Evolutionary conservation across 2,329 filamentous ascomycete genomes (phyloP).

Genomic region (Elsinoe fawcettii): DNA sequence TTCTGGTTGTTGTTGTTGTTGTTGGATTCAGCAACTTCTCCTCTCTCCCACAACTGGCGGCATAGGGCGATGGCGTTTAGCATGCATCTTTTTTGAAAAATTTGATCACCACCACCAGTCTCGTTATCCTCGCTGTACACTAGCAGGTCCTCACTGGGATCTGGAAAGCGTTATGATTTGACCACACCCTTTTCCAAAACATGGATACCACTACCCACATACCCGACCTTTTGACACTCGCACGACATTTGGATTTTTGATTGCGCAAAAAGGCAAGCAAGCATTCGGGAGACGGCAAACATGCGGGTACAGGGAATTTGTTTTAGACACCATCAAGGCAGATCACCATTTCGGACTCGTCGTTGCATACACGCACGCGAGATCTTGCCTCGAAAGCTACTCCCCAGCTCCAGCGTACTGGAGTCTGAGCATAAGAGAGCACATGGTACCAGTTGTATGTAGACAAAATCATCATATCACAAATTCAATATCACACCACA

Average conservation of each 20-base stretch:
- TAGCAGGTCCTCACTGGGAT: not conserved
- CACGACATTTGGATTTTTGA: not conserved
- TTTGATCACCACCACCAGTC: slow-evolving; percentile 6
- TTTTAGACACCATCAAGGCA: not conserved
- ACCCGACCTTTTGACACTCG: slow-evolving; percentile 2
- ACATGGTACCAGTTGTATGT: not conserved
- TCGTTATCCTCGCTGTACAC: slow-evolving; percentile 1
- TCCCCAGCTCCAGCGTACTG: not conserved
- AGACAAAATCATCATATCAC: slow-evolving; percentile 3
- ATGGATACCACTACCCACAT: slow-evolving; percentile 5
- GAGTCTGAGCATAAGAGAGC: not conserved
- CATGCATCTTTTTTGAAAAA: not conserved
- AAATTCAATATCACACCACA: not conserved
- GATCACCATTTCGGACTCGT: not conserved
- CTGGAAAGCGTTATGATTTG: slow-evolving; percentile 6
- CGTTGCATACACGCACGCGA: not conserved
- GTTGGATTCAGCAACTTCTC: not conserved
- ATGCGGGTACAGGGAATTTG: not conserved
- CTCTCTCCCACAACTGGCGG: not conserved
- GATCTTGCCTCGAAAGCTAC: not conserved
- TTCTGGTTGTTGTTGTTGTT: not conserved
- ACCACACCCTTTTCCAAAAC: not conserved
- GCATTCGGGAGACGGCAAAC: not conserved
- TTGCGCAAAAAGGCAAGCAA: not conserved
- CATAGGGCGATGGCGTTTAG: slow-evolving; percentile 13